Conservation (phyloP, 2,329 filamentous ascomycete species). For the Colletotrichum sidae region DNA sequence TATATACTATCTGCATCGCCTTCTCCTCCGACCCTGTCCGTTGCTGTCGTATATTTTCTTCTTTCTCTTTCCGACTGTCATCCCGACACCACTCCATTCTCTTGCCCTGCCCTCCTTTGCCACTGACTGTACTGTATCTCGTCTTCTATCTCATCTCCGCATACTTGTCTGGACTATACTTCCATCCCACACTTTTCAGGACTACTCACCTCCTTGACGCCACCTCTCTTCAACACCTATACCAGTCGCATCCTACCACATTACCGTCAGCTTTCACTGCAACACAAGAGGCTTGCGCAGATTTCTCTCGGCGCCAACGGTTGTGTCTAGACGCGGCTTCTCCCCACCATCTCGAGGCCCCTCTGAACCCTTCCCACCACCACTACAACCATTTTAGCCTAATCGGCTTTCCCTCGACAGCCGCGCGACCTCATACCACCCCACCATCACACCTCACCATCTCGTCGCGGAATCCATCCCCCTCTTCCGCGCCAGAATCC, state of each 20-base stretch:
- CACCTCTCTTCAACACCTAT: conserved; percentile 9
- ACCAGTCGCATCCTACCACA: background rate
- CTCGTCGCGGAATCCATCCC: conserved; percentile 23
- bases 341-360: conserved; percentile 32
- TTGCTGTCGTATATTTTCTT: conserved; percentile 19
- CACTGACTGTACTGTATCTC: conserved; percentile 23
- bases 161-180: conserved; percentile 24
- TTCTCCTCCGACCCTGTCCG: conserved; percentile 37
- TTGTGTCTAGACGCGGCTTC: conserved; percentile 27
- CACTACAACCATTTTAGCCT: conserved; percentile 28
- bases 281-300: conserved; percentile 18
- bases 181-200: background rate
- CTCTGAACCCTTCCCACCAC: conserved; percentile 35
- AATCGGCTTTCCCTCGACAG: conserved; percentile 39
- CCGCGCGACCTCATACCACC: conserved; percentile 38
- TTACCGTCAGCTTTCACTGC: conserved; percentile 6
- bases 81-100: background rate
- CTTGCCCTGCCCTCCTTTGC: conserved; percentile 31
- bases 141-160: conserved; percentile 12
- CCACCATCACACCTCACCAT: conserved; percentile 29
- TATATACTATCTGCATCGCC: conserved; percentile 44
- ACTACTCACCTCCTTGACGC: conserved; percentile 3
- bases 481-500: conserved; percentile 34
- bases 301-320: conserved; percentile 15
- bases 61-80: conserved; percentile 5